A percentile compares a stretch with the other conserved stretches of the same genome.
These are phyloP conservation scores for Gymnopilus junonius DNA, from an alignment of 768 basidiomycete genomes.

Conservation along the genomic window DNA sequence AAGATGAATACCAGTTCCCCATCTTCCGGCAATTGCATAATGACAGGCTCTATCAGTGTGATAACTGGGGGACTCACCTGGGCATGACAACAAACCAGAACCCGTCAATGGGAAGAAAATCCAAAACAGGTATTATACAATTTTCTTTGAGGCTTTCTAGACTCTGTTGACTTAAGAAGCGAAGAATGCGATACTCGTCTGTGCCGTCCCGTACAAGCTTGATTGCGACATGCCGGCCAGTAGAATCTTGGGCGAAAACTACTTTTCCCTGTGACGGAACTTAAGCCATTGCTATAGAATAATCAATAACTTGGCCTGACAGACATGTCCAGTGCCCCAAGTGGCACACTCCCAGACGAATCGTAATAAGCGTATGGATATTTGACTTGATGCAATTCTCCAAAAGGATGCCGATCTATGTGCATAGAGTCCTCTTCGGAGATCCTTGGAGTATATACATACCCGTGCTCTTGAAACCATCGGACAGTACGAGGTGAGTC, in stretches of 20 bases:
- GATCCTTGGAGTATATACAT: neutral
- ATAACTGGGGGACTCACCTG: constrained; percentile 10
- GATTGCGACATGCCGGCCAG: constrained; percentile 28
- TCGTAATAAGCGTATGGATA: neutral
- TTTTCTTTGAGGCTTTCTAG: constrained; percentile 4
- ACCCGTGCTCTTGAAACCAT: neutral
- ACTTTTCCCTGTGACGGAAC: neutral
- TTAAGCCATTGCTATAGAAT: too few species aligned
- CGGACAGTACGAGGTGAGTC: neutral
- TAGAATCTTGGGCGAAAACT: constrained; percentile 22
- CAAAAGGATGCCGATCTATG: neutral
- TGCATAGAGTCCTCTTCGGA: neutral
- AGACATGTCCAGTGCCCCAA: neutral
- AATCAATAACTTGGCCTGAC: neutral
- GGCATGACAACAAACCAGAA: constrained; percentile 35
- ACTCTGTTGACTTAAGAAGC: constrained; percentile 20
- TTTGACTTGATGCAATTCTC: neutral
- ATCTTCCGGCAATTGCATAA: constrained; percentile 7
- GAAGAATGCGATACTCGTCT: constrained; percentile 28
- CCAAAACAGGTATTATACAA: constrained; percentile 29
- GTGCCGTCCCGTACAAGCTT: constrained; percentile 26
- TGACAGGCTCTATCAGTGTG: neutral
- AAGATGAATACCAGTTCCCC: neutral
- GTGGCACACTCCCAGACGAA: neutral
- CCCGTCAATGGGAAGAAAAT: constrained; percentile 25